Conservation (phyloP, 306 rosid species). For the Ceratonia siliqua region DNA sequence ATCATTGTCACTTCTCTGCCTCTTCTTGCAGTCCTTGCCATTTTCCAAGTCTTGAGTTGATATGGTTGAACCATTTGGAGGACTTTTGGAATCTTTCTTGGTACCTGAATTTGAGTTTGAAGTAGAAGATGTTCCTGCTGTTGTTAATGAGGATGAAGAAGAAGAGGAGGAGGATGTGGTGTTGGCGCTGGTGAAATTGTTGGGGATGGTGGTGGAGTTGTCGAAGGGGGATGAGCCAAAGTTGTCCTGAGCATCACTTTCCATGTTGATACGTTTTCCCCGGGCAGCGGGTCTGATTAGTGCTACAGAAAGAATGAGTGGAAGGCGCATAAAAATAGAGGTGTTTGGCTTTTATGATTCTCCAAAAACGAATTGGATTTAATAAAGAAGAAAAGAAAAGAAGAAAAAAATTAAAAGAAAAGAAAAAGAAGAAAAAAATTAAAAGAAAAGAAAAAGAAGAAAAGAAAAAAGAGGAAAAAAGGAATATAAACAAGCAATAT, state of each 20-base stretch:
- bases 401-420: slow-evolving; percentile 32
- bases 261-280: slow-evolving; percentile 56
- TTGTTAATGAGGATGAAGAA: slow-evolving; percentile 13
- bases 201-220: background rate
- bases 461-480: background rate
- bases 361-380: slow-evolving; percentile 29
- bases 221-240: slow-evolving; percentile 20
- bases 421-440: slow-evolving; percentile 31
- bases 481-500: slow-evolving; percentile 39
- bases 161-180: slow-evolving; percentile 31
- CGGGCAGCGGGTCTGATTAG: slow-evolving; percentile 30
- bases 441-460: background rate
- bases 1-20: slow-evolving; percentile 38
- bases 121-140: slow-evolving; percentile 12
- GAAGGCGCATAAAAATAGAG: slow-evolving; percentile 39
- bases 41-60: slow-evolving; percentile 16
- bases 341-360: slow-evolving; percentile 51
- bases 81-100: slow-evolving; percentile 4
- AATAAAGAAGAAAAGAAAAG: slow-evolving; percentile 34
- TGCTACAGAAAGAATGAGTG: slow-evolving; percentile 44
- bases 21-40: slow-evolving; percentile 42
- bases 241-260: slow-evolving; percentile 54
- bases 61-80: slow-evolving; percentile 22
- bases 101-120: slow-evolving; percentile 33
- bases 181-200: background rate